These are phyloP conservation scores for Orbilia javanica DNA, from an alignment of 2,329 filamentous ascomycete species.

Conservation along the genomic window DNA sequence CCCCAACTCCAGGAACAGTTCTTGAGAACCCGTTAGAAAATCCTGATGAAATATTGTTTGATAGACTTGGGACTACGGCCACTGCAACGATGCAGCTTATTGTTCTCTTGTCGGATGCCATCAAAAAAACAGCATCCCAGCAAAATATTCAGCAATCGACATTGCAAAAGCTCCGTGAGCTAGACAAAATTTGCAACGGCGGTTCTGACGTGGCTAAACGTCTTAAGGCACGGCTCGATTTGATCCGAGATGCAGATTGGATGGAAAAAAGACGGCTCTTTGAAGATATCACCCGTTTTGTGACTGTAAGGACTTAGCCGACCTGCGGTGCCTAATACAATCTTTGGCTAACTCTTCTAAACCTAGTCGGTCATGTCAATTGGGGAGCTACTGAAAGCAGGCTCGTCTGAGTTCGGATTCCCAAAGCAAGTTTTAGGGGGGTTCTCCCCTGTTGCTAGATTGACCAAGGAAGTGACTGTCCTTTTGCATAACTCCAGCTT, in stretches of 20 bases:
- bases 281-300: constrained; percentile 62
- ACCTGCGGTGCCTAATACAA: not conserved
- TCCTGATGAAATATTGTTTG: constrained; percentile 61
- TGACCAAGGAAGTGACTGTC: constrained; percentile 62
- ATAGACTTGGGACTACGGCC: constrained; percentile 60
- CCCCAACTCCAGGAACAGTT: constrained; percentile 53
- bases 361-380: constrained; percentile 61
- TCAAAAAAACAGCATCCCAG: constrained; percentile 60
- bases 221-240: constrained; percentile 60
- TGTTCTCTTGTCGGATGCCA: constrained; percentile 60
- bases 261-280: constrained; percentile 61
- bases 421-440: constrained; percentile 60
- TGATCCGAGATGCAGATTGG: constrained; percentile 61
- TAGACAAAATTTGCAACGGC: constrained; percentile 60
- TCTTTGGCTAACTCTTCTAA: constrained; percentile 13
- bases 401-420: constrained; percentile 61
- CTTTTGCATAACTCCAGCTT: constrained; percentile 61
- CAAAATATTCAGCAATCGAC: constrained; percentile 60
- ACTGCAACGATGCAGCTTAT: constrained; percentile 60
- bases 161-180: constrained; percentile 61
- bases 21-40: constrained; percentile 57
- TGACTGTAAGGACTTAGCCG: constrained; percentile 55
- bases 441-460: constrained; percentile 61
- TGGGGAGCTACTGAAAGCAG: constrained; percentile 61
- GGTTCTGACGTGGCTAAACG: constrained; percentile 61